Percentiles rank a stretch among this genome's conserved stretches.
Conservation (phyloP, 2,329 filamentous ascomycete species). For the Aspergillus ibericus region DNA sequence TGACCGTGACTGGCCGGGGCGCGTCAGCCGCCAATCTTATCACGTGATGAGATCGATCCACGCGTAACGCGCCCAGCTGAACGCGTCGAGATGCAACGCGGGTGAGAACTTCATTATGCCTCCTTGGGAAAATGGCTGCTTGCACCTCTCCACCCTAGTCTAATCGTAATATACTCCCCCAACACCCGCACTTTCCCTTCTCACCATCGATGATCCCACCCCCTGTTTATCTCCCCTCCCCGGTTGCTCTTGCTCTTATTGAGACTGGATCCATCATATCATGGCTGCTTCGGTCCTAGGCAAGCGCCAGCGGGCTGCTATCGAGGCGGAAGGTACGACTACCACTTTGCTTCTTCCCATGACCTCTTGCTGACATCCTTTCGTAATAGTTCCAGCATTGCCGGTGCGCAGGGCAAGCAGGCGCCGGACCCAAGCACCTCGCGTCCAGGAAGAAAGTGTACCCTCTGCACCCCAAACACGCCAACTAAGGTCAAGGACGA, state of each 20-base stretch:
- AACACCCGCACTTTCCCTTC: not conserved
- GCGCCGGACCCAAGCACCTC: conserved; percentile 48
- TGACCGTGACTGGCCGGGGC: not conserved
- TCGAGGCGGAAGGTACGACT: conserved; percentile 43
- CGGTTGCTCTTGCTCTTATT: conserved; percentile 22
- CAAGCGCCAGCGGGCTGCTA: conserved; percentile 43
- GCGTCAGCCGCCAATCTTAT: not conserved
- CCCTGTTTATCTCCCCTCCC: conserved; percentile 1
- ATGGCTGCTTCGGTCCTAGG: conserved; percentile 46
- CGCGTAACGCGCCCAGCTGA: conserved; percentile 11
- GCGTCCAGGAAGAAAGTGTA: conserved; percentile 37
- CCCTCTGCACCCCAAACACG: conserved; percentile 27
- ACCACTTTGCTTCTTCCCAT: conserved; percentile 7
- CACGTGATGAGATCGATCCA: not conserved
- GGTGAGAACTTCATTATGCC: conserved; percentile 19
- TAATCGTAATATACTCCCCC: not conserved
- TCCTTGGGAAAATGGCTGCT: conserved; percentile 14
- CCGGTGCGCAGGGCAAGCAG: conserved; percentile 46
- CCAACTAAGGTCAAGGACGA: conserved; percentile 41
- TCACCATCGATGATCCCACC: not conserved
- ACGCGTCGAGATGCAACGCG: conserved; percentile 13
- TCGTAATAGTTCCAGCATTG: conserved; percentile 21
- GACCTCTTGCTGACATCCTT: not conserved
- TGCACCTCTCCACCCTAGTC: not conserved
- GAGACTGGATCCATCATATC: conserved; percentile 6